Evolutionary conservation across 257 asterid species (phyloP).

Genomic region (Buddleja alternifolia): DNA sequence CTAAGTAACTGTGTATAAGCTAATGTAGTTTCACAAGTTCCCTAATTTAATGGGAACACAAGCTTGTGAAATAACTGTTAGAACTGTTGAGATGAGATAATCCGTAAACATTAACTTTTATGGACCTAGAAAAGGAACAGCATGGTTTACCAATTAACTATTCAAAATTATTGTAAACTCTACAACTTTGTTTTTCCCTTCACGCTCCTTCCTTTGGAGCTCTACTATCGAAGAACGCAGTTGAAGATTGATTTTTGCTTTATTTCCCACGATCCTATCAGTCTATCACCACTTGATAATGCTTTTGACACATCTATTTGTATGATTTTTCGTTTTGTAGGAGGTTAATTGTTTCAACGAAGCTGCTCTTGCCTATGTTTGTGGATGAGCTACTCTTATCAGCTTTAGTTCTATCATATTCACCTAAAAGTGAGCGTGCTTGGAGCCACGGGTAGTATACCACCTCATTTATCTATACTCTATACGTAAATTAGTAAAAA

Average conservation of each 20-base stretch:
- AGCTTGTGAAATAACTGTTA: constrained; percentile 10
- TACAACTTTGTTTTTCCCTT: background rate
- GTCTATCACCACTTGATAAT: constrained; percentile 1
- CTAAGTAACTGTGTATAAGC: background rate
- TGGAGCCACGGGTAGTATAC: constrained; percentile 86
- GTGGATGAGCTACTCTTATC: constrained; percentile 79
- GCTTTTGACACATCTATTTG: background rate
- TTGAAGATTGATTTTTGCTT: constrained; percentile 12
- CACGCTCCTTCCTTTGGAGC: constrained; percentile 19
- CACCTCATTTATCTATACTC: constrained; percentile 13
- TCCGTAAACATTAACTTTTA: background rate
- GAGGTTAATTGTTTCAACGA: constrained; percentile 66
- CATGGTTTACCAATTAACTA: background rate
- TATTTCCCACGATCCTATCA: constrained; percentile 5
- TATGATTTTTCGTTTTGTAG: constrained; percentile 43
- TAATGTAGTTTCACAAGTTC: background rate
- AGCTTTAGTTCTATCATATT: constrained; percentile 67
- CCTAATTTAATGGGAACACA: background rate
- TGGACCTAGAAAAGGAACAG: background rate
- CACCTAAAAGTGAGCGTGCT: constrained; percentile 92
- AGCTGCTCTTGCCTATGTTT: constrained; percentile 42
- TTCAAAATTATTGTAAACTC: background rate
- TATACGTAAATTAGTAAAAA: no score
- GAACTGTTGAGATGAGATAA: background rate
- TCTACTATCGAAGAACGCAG: constrained; percentile 11